phyloP scores from a whole-genome alignment of 768 basidiomycete species.

The Serendipita indica region DNA sequence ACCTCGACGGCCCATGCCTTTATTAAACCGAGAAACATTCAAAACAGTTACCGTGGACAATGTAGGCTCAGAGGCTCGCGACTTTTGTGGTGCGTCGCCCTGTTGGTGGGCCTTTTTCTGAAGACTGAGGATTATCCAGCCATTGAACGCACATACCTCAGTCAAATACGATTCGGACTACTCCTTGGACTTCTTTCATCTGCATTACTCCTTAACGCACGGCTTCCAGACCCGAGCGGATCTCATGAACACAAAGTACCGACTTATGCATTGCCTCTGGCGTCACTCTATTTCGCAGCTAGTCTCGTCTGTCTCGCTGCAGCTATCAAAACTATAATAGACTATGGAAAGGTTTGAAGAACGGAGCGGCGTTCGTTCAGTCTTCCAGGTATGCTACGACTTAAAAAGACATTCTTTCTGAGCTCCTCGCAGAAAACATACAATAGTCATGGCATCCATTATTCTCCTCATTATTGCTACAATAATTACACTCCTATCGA shows the following conservation, averaged over 20 bases:
- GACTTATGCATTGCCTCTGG: neutral
- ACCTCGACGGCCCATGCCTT: neutral
- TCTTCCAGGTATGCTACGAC: constrained; percentile 2
- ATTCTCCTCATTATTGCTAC: neutral
- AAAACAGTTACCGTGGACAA: neutral
- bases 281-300: neutral
- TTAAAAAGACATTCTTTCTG: no score
- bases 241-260: neutral
- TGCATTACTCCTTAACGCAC: neutral
- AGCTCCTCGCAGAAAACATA: neutral
- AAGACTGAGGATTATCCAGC: neutral
- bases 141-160: constrained; percentile 5
- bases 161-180: neutral
- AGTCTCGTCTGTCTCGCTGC: neutral
- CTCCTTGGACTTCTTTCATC: neutral
- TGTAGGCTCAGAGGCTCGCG: constrained; percentile 4
- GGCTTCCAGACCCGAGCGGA: neutral
- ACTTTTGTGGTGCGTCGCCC: neutral
- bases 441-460: neutral
- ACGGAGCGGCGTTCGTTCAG: constrained; percentile 1
- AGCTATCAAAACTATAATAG: neutral
- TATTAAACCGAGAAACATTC: neutral
- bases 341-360: constrained; percentile 1
- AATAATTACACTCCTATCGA: neutral
- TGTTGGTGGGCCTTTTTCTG: neutral